These are phyloP conservation scores for Chimonanthus praecox DNA, from an alignment of 164 flowering plant genomes.

Conservation along the genomic window DNA sequence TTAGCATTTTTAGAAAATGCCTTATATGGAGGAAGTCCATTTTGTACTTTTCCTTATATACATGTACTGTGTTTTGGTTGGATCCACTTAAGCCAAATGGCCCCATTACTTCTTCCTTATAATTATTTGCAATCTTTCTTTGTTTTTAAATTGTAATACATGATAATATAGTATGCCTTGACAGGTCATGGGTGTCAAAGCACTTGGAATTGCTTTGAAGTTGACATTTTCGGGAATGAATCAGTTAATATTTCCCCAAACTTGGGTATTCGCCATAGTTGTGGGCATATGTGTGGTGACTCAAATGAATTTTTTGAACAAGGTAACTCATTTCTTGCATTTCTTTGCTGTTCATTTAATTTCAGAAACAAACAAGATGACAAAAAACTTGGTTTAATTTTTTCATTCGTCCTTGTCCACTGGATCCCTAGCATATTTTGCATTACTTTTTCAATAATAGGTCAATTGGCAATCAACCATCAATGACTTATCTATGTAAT, in stretches of 20 bases:
- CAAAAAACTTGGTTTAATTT: background rate
- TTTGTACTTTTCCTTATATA: too few species aligned
- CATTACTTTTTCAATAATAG: background rate
- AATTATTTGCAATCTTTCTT: slow-evolving; percentile 45
- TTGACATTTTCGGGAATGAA: slow-evolving; percentile 60
- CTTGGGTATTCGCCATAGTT: slow-evolving; percentile 53
- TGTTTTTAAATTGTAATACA: slow-evolving; percentile 7
- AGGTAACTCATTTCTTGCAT: slow-evolving; percentile 31
- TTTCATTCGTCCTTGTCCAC: background rate
- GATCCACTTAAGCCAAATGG: too few species aligned
- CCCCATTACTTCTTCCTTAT: slow-evolving; percentile 58
- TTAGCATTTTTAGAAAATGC: too few species aligned
- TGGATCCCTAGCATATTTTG: too few species aligned
- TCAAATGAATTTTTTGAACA: slow-evolving; percentile 67
- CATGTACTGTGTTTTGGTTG: too few species aligned
- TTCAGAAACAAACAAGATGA: background rate
- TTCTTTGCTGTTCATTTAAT: background rate
- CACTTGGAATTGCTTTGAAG: slow-evolving; percentile 66
- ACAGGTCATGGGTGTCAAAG: slow-evolving; percentile 74
- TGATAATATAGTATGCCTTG: background rate
- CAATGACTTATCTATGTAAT: background rate
- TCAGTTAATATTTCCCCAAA: slow-evolving; percentile 57
- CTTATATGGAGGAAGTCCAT: too few species aligned
- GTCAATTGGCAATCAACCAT: background rate
- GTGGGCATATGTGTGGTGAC: slow-evolving; percentile 45